Evolutionary conservation across 495 filamentous ascomycete genomes (phyloP), one percentile per base, ranked within the genome.

Genomic region (Xylaria cubensis): DNA sequence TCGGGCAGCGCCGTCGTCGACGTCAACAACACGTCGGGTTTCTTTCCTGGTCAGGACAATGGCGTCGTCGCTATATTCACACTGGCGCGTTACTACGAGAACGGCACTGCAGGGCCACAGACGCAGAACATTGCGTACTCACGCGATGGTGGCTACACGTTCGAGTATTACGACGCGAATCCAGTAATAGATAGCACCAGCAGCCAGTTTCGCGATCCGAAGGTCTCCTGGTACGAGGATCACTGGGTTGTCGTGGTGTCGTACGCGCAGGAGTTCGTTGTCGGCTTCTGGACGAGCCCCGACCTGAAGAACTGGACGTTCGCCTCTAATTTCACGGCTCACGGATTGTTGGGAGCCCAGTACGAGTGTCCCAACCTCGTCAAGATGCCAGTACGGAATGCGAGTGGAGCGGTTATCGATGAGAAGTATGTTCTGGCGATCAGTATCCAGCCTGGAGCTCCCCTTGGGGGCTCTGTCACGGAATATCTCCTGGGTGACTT

Each of bases 341-440:
- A 81, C 39, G 88, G 87, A 26, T 75, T 86, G 13, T 76, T 88
- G 73, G 88, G 87, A 1, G 82, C 88, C 2, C 86, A 87, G 48
- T 90, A 88, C 81, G 88, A 91, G 74, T 89, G 87, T 59, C 88
- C 88, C 24, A 87, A 85, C 66, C 73, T 91, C 0, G 80, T 87
- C 1, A 55, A 78, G 53, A 77, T 88, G 69, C 85, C 84, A 0
- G 79, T 85, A 10, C 69, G 74, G 24, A 65, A 67, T 39, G 36
- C 56, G 9, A 61, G 39, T 15, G 74, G 67, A 36, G 36, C 48
- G 24, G 59, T 59, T 12, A 24, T 68, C 39, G 69, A 59, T 42
- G 69, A 76, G 17, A 72, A 67, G 17, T 90, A 80, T 73, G 78
- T 90, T 32, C 63, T 88, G 10, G 71, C 78, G 9, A 76, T 89